Base-by-base conservation (phyloP, 2,329 filamentous ascomycete species). In the Samsoniella hepiali region DNA sequence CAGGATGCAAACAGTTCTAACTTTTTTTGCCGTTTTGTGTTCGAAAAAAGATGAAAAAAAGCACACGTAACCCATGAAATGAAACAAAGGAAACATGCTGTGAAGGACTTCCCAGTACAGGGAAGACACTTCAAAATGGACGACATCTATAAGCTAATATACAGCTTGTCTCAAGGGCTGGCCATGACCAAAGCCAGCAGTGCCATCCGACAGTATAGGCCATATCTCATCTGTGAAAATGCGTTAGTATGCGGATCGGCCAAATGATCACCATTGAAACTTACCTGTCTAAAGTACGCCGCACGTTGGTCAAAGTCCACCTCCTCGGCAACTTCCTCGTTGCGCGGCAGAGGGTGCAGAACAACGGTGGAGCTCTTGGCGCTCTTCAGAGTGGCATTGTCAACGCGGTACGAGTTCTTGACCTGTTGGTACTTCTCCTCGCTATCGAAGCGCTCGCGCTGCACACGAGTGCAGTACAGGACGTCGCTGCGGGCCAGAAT, bases 241-340 rank as follows among this genome's bases (percentile, higher is more conserved):
- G n/a, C 22, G 40, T 61, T 61, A 61, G 58, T 54, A 45, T 36
- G 27, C 22, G 38, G 32, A 17, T 44, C 34, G 27, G 5, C 13
- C 27, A 36, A 10, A n/a, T 22, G 45, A 5, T 22, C 2, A 3
- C 10, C 44, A 9, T 29, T n/a, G 42, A 13, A 32, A 84, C 91
- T 87, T 80, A 97, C 94, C 90, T 99, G 95, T 90, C 95, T 88
- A 80, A 99, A 99, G 82, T 99, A 99, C 63, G 95, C 94, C 64
- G 95, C 95, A 70, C 95, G 83, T 75, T 96, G 92, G 80, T 99
- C 95, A 79, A 96, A 97, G 78, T 99, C 95, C 56, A 99, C 93
- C 81, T 99, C 95, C 78, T 96, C 92, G 40, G 88, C 88, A 74
- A 99, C 89, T 84, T 99, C 95, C 68, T 90, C 88, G 73, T 98